A percentile compares a stretch with the other conserved stretches of the same genome.
Conservation (phyloP, 208 protist species). For the Leishmania braziliensis region DNA sequence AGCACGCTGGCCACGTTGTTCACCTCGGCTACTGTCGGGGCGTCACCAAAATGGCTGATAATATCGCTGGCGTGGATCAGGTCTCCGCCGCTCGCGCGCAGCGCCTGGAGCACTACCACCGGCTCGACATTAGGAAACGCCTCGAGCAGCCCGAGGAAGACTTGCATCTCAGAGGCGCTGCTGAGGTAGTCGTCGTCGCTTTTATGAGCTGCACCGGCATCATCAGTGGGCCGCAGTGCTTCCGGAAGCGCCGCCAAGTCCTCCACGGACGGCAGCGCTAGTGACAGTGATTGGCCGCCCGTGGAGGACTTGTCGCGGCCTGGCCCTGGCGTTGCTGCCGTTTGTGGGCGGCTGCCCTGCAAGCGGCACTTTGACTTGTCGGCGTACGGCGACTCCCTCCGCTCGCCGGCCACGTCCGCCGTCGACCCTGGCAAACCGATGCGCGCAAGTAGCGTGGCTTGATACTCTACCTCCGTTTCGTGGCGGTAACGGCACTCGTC, state of each 20-base stretch:
- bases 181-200: background rate
- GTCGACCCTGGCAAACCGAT: background rate
- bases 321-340: background rate
- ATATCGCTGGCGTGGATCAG: constrained; percentile 35
- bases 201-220: background rate
- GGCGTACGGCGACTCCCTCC: background rate
- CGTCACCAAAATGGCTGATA: constrained; percentile 27
- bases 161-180: constrained; percentile 37
- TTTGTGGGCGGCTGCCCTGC: background rate
- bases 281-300: background rate
- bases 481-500: constrained; percentile 66
- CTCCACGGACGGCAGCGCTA: constrained; percentile 4
- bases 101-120: constrained; percentile 50
- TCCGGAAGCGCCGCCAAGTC: constrained; percentile 6
- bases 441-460: constrained; percentile 20
- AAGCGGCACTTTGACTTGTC: background rate
- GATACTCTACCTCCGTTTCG: constrained; percentile 52
- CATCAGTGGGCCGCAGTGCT: background rate
- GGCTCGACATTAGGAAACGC: constrained; percentile 56
- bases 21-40: constrained; percentile 11
- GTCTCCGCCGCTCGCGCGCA: constrained; percentile 57
- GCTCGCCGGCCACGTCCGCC: background rate
- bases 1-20: constrained; percentile 41
- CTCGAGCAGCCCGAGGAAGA: constrained; percentile 55
- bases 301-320: background rate